phyloP scores from a whole-genome alignment of 176 grass and related monocot genomes.

The Calamus simplicifolius region DNA sequence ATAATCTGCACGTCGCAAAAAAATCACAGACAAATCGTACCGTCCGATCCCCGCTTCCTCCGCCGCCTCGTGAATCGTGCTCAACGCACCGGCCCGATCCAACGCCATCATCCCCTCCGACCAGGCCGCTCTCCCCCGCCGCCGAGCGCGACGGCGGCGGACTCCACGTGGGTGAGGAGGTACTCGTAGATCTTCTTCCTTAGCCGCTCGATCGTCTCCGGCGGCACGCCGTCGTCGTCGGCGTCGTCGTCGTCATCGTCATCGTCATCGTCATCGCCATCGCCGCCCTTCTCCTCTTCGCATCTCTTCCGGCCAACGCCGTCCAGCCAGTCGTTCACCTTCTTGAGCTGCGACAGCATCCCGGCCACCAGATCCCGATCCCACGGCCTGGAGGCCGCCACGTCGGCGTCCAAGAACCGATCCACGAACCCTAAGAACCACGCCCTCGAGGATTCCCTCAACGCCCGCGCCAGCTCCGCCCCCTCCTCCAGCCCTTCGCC shows the following conservation, averaged over 20 bases:
- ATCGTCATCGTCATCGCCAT: too few relatives aligned
- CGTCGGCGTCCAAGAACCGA: conserved; percentile 35
- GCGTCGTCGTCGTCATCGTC: too few relatives aligned
- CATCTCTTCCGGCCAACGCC: background rate
- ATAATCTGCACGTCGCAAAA: too few relatives aligned
- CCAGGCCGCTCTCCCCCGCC: background rate
- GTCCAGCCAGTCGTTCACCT: conserved; percentile 56
- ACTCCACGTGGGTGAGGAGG: conserved; percentile 51
- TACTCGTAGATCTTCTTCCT: conserved; percentile 57
- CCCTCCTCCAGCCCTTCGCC: too few relatives aligned
- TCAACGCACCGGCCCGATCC: too few relatives aligned
- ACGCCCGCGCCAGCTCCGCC: conserved; percentile 5
- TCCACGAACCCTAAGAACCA: conserved; percentile 52
- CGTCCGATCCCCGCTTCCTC: too few relatives aligned
- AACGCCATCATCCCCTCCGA: too few relatives aligned
- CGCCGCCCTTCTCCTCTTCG: too few relatives aligned
- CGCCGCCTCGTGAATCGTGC: too few relatives aligned
- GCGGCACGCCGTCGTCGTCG: background rate
- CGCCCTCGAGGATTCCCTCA: conserved; percentile 25
- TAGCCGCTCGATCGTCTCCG: conserved; percentile 23
- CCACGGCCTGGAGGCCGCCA: background rate
- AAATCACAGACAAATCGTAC: too few relatives aligned
- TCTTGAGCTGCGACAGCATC: conserved; percentile 52
- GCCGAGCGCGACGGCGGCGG: conserved; percentile 42
- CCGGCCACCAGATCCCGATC: conserved; percentile 6